Base-by-base conservation (phyloP, 73 alveolate genomes). In the Stentor coeruleus region DNA sequence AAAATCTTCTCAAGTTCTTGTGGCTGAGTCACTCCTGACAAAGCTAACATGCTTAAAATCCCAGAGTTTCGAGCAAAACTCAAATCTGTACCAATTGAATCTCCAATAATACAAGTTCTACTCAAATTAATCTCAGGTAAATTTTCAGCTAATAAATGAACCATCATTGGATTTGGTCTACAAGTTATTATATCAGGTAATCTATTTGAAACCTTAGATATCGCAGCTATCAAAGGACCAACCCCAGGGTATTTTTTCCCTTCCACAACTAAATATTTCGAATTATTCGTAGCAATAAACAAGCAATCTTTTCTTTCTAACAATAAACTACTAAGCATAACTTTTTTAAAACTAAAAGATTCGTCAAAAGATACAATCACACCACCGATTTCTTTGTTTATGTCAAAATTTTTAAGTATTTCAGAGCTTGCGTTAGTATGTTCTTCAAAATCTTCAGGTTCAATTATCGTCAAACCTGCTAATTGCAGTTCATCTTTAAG, bases 231-330 rank as follows among this genome's bases (percentile, higher is more conserved):
- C n/a, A 66, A 40, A 14, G 79, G 79, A 1, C 79, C 37, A 33
- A 66, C 79, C 79, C 79, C 79, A 31, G 79, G 79, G 79, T 66
- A 66, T 33, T 66, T 66, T 66, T 66, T 66, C 0, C 79, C 79
- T 28, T 66, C 39, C 36, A 66, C 79, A 20, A 66, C 15, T 20
- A 20, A 11, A 66, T 66, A 66, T 28, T 37, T 37, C 41, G 11
- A 20, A 26, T 14, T 20, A 33, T 20, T 20, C n/a, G 79, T 66
- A 2, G 37, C 79, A 11, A 66, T 66, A 2, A 66, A 66, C 79
- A 66, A 20, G 33, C n/a, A 28, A 2, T 66, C 79, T 33, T 20
- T 20, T 66, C 79, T 20, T 66, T 66, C 42, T 33, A 66, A 40
- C 42, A 66, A 40, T 2, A 66, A 1, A 26, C 49, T 31, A 33